phyloP scores from a whole-genome alignment of 371 early-diverging fungal genomes.

The Mucor saturninus region DNA sequence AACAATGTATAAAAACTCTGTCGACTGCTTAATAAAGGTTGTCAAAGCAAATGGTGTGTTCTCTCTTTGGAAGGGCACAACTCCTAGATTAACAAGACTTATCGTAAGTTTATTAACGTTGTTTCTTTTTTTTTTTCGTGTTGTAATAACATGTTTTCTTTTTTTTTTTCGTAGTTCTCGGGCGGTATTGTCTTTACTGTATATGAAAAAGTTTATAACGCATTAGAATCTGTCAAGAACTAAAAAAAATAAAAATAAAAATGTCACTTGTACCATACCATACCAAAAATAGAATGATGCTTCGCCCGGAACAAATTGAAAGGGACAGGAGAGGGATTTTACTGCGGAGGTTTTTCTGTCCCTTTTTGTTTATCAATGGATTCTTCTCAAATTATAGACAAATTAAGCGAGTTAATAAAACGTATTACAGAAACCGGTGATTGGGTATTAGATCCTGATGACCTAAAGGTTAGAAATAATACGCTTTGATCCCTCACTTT shows the following conservation, averaged over 20 bases:
- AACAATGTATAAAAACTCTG: constrained; percentile 67
- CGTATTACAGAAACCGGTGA: constrained; percentile 52
- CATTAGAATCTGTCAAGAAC: constrained; percentile 25
- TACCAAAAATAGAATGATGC: neutral
- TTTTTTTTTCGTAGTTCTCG: constrained; percentile 65
- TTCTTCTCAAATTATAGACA: constrained; percentile 22
- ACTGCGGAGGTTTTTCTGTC: constrained; percentile 25
- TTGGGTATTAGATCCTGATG: constrained; percentile 36
- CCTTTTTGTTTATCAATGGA: constrained; percentile 32
- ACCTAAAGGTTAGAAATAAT: constrained; percentile 35
- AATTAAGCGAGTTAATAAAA: constrained; percentile 28
- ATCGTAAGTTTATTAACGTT: constrained; percentile 61
- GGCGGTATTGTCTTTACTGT: constrained; percentile 94
- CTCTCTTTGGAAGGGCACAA: constrained; percentile 93
- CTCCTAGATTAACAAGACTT: constrained; percentile 85
- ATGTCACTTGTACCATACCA: neutral
- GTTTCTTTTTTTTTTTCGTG: neutral
- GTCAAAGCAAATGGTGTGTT: constrained; percentile 76
- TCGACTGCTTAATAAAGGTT: constrained; percentile 78
- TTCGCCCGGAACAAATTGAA: neutral
- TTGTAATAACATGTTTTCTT: neutral
- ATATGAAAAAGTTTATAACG: constrained; percentile 78
- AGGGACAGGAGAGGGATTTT: neutral
- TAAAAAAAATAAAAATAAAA: neutral
- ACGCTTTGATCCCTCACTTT: neutral